Evolutionary conservation across 2,329 filamentous ascomycete species (phyloP), one percentile per base, ranked within the genome.

Genomic region (Erysiphe pulchra): DNA sequence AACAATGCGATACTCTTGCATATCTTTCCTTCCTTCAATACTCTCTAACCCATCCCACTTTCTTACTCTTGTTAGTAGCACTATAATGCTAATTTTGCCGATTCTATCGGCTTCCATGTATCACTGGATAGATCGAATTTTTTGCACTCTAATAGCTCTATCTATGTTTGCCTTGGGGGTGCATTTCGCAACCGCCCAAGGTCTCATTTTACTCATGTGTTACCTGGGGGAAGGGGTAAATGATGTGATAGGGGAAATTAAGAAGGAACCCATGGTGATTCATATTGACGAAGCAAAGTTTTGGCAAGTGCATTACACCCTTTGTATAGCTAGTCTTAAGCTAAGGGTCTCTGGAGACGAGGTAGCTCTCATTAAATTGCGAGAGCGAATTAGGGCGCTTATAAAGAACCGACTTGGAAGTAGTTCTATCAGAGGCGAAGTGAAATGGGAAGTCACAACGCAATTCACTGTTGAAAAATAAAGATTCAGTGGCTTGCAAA

Each of bases 301-400:
- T 61, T 98, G 90, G 90, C 90, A 98, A 64, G 90, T 94, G 13
- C 90, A 98, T 62, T 94, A 95, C 59, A 86, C 87, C 1, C 67
- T 95, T 37, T 92, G 85, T 57, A 92, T 95, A 80, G 90, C 90
- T 9, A 94, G 92, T 58, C 61, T 98, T 52, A 92, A 84, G 60
- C 62, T 98, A 17, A 71, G 77, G 48, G 72, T 93, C 24, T 59
- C 64, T 4, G 78, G 77, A 4, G 76, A 80, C 39, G 83, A 90
- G 49, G 73, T 78, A 13, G 71, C 77, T 6, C 64, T 92, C 48
- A 68, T 69, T 48, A 79, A 78, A 54, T 62, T 95, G 51, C 73
- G 86, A 47, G 77, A 80, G 50, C 75, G 82, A 41, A 73, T 94
- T 44, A 70, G 73, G 14, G 78, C 77, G 48, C 63, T 94, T 55